Conservation (phyloP, 2,329 filamentous ascomycete species). For the Alternaria triticimaculans region DNA sequence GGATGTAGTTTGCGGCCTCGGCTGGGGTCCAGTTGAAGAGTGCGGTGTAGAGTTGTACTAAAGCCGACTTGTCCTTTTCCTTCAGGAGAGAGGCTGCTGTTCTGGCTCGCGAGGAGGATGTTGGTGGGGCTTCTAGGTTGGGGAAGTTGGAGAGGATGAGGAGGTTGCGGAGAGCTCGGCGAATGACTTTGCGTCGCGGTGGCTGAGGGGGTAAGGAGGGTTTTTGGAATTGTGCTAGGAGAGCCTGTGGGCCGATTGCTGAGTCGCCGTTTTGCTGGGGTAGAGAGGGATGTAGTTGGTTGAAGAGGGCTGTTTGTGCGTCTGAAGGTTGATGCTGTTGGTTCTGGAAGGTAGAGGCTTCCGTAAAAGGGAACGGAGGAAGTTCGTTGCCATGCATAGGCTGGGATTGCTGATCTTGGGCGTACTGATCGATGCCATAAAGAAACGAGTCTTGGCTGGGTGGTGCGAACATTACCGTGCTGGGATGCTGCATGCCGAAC, state of each 20-base stretch:
- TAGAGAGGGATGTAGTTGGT: constrained; percentile 27
- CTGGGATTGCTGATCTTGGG: constrained; percentile 25
- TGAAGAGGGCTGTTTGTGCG: constrained; percentile 28
- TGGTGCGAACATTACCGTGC: constrained; percentile 45
- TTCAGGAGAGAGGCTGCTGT: constrained; percentile 52
- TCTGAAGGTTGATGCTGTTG: constrained; percentile 26
- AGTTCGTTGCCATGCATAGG: constrained; percentile 19
- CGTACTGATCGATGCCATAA: constrained; percentile 49
- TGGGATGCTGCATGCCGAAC: constrained; percentile 32
- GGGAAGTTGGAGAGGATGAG: constrained; percentile 60
- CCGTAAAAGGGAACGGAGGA: constrained; percentile 35
- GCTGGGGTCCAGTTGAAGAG: constrained; percentile 43
- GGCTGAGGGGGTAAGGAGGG: constrained; percentile 26
- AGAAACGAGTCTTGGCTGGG: constrained; percentile 44
- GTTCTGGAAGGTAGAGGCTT: constrained; percentile 22
- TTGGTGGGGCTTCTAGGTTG: constrained; percentile 50
- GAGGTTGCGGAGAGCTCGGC: constrained; percentile 63
- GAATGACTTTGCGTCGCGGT: constrained; percentile 49
- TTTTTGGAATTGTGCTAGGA: constrained; percentile 33
- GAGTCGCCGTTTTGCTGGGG: constrained; percentile 13
- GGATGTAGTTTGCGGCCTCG: constrained; percentile 40
- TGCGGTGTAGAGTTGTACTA: constrained; percentile 61
- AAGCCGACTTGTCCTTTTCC: constrained; percentile 54
- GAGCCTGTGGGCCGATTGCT: constrained; percentile 25
- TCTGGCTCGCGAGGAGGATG: constrained; percentile 54